Evolutionary conservation across 2,329 filamentous ascomycete genomes (phyloP).

Genomic region (Tetracladium maxilliforme): DNA sequence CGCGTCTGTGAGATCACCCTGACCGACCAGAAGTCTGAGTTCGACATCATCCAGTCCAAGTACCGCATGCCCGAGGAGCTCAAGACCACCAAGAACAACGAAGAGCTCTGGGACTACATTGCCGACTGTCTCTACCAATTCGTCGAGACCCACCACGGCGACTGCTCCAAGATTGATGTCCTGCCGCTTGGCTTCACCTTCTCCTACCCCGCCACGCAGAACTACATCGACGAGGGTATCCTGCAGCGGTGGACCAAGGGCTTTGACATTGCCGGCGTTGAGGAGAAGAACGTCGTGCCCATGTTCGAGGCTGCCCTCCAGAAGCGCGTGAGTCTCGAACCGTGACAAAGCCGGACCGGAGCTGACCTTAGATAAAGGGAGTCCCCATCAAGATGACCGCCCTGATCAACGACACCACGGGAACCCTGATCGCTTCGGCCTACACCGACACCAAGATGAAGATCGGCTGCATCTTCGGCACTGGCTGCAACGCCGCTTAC

Average conservation of each 20-base stretch:
- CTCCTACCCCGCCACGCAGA: slow-evolving; percentile 85
- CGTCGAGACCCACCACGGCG: slow-evolving; percentile 73
- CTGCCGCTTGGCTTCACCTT: slow-evolving; percentile 89
- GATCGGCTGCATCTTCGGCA: slow-evolving; percentile 97
- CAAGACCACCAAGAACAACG: slow-evolving; percentile 59
- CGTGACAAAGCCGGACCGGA: slow-evolving; percentile 5
- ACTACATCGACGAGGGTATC: slow-evolving; percentile 85
- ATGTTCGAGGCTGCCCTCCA: slow-evolving; percentile 70
- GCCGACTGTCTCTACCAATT: slow-evolving; percentile 87
- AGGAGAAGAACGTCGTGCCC: slow-evolving; percentile 80
- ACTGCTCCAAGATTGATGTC: slow-evolving; percentile 45
- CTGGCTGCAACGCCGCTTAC: slow-evolving; percentile 95
- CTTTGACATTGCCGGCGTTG: slow-evolving; percentile 84
- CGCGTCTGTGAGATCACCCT: slow-evolving; percentile 88
- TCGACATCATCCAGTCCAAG: slow-evolving; percentile 91
- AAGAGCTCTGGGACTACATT: slow-evolving; percentile 90
- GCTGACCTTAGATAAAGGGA: slow-evolving; percentile 32
- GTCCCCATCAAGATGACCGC: slow-evolving; percentile 88
- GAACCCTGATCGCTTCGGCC: slow-evolving; percentile 87
- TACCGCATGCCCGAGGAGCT: slow-evolving; percentile 90
- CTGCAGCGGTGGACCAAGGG: slow-evolving; percentile 96
- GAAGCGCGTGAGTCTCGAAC: slow-evolving; percentile 38
- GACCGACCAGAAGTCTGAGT: slow-evolving; percentile 76
- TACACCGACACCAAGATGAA: slow-evolving; percentile 92
- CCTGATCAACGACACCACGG: slow-evolving; percentile 94